Percentiles rank a stretch among this genome's conserved stretches.
Evolutionary conservation across 169 alveolate species (phyloP).

Genomic region (Eimeria zaria): DNA sequence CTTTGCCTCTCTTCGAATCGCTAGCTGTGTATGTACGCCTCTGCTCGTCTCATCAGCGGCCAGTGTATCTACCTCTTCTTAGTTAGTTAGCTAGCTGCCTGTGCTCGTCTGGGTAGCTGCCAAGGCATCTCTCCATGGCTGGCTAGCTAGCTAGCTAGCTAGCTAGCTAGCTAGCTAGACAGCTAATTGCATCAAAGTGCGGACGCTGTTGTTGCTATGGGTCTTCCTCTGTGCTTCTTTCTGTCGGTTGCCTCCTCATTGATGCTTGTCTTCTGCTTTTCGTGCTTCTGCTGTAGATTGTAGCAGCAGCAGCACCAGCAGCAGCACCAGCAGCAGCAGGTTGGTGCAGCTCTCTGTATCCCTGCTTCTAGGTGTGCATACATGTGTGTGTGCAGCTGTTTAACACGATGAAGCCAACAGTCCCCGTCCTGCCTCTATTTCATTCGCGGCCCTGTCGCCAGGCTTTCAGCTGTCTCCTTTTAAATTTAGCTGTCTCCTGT

Average conservation of each 20-base stretch:
- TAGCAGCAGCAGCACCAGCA: neutral
- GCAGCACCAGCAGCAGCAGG: neutral
- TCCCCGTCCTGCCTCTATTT: neutral
- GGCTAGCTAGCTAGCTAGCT: neutral
- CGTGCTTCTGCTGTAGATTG: neutral
- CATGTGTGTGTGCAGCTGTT: neutral
- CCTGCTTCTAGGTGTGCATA: neutral
- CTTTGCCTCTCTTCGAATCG: no score
- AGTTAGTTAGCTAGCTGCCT: neutral
- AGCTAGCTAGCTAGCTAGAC: no score
- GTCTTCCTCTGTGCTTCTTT: no score
- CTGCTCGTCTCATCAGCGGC: no score
- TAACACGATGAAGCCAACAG: neutral
- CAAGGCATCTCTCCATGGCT: neutral
- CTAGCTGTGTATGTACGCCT: no score
- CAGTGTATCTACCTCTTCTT: no score
- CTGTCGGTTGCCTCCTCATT: neutral
- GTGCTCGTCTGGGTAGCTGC: neutral
- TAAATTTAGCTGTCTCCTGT: conserved; percentile 39
- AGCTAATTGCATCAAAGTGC: neutral
- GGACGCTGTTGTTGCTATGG: neutral
- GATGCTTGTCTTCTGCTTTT: no score
- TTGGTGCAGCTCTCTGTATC: neutral
- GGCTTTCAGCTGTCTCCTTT: conserved; percentile 21
- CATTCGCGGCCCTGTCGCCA: conserved; percentile 46